Evolutionary conservation across 306 rosid species (phyloP), one percentile per base, ranked within the genome.

Genomic region (Dryas drummondii): DNA sequence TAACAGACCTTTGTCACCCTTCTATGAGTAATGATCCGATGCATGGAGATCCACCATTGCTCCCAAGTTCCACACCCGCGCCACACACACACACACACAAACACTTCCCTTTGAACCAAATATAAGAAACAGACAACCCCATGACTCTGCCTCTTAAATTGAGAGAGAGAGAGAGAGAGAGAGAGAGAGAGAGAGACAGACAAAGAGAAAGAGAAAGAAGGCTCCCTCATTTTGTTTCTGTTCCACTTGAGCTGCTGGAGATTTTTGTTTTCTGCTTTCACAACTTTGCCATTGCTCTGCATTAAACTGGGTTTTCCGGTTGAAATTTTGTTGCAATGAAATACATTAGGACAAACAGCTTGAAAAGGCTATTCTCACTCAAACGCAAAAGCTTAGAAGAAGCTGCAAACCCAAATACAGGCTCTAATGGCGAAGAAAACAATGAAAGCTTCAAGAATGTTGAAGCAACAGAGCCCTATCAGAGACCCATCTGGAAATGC

Each of bases 401-500:
- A 15, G 52, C 70, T 76, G 51, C 66, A 15, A 81, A 59, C 74
- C 82, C 82, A 22, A 62, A 48, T 44, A 32, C 37, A 32, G 79
- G 63, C 71, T 77, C 76, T 9, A 10, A 26, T 16, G 65, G 15
- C n/a, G 84, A 76, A 57, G 82, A 84, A 37, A 87, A 65, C 47
- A 67, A 49, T 12, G 79, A 73, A 42, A 68, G 32, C 50, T 54
- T 76, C 41, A 58, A 76, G 64, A 61, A 56, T 73, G 72, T 56
- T 76, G 83, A 70, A 27, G 40, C 27, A 17, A 62, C 72, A 53
- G 86, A 86, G 15, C 51, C 68, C 70, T 79, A 81, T 73, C 82
- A 53, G 5, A 89, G 80, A 86, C 96, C 98, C 89, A 76, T 84
- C 53, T 96, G 98, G 99, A 96, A 90, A 82, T 92, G 96, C 82